Percentiles rank a stretch among this genome's conserved stretches.
phyloP scores from a whole-genome alignment of 179 eudicot genomes.

The Silene vulgaris region DNA sequence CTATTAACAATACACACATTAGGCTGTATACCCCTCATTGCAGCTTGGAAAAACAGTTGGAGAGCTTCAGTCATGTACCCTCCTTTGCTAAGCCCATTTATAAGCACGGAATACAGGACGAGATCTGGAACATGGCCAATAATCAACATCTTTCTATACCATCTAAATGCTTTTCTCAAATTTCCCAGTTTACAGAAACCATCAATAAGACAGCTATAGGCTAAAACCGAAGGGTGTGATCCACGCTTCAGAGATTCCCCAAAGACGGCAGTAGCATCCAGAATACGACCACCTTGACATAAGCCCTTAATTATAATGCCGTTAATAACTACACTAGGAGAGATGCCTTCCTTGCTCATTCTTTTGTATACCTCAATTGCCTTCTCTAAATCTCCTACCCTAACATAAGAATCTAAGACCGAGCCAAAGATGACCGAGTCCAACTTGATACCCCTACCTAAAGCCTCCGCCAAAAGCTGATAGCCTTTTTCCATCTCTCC shows the following conservation, averaged over 20 bases:
- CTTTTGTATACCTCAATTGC: constrained; percentile 38
- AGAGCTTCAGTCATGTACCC: constrained; percentile 46
- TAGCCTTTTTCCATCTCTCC: constrained; percentile 45
- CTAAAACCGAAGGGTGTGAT: constrained; percentile 41
- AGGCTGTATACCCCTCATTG: constrained; percentile 38
- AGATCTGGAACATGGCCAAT: constrained; percentile 44
- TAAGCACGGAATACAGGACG: constrained; percentile 36
- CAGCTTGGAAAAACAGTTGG: constrained; percentile 43
- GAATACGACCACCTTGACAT: constrained; percentile 39
- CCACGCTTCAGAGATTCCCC: constrained; percentile 50
- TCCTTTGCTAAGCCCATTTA: constrained; percentile 57
- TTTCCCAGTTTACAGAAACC: constrained; percentile 52
- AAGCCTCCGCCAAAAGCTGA: constrained; percentile 34
- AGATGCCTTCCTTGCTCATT: constrained; percentile 42
- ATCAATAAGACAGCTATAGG: constrained; percentile 50
- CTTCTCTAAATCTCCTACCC: constrained; percentile 39
- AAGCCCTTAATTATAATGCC: constrained; percentile 55
- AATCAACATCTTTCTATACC: constrained; percentile 39
- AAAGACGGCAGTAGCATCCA: constrained; percentile 52
- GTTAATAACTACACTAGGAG: constrained; percentile 40
- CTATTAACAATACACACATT: constrained; percentile 40
- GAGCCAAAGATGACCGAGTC: constrained; percentile 53
- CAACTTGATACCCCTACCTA: constrained; percentile 39
- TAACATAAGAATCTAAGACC: constrained; percentile 47
- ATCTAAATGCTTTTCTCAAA: constrained; percentile 39